phyloP scores from a whole-genome alignment of 805 yeast species.

The Monosporozyma servazzii region DNA sequence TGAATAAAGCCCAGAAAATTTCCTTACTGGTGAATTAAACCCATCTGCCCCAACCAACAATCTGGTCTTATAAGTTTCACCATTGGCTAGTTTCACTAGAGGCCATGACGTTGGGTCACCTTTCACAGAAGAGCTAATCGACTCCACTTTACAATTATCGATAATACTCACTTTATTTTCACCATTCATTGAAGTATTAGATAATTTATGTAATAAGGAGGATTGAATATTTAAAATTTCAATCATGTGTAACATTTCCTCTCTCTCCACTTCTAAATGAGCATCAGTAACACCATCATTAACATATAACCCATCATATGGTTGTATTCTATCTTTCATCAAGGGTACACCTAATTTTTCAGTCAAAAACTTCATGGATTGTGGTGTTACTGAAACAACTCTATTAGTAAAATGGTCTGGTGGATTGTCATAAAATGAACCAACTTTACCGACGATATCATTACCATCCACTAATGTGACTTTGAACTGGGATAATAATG shows the following conservation, averaged over 20 bases:
- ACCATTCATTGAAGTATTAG: constrained; percentile 27
- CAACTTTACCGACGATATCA: constrained; percentile 41
- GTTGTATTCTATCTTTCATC: constrained; percentile 63
- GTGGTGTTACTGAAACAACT: constrained; percentile 79
- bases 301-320: constrained; percentile 73
- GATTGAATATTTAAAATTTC: constrained; percentile 82
- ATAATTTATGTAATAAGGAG: constrained; percentile 48
- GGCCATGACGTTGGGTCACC: constrained; percentile 60
- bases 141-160: constrained; percentile 60
- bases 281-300: constrained; percentile 76
- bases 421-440: constrained; percentile 32
- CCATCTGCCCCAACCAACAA: constrained; percentile 95
- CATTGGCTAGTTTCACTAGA: constrained; percentile 54
- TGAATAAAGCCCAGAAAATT: constrained; percentile 69
- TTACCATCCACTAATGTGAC: constrained; percentile 71
- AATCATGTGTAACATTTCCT: constrained; percentile 69
- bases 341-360: constrained; percentile 70
- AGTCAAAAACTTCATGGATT: constrained; percentile 55
- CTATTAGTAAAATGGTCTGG: constrained; percentile 59
- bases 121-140: constrained; percentile 33
- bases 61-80: constrained; percentile 54
- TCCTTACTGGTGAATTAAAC: constrained; percentile 83
- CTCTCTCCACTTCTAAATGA: constrained; percentile 57
- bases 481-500: constrained; percentile 46
- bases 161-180: constrained; percentile 32